Percentiles rank a stretch among this genome's conserved stretches.
Evolutionary conservation across 2,329 filamentous ascomycete genomes (phyloP).

Genomic region (Colletotrichum sp.): DNA sequence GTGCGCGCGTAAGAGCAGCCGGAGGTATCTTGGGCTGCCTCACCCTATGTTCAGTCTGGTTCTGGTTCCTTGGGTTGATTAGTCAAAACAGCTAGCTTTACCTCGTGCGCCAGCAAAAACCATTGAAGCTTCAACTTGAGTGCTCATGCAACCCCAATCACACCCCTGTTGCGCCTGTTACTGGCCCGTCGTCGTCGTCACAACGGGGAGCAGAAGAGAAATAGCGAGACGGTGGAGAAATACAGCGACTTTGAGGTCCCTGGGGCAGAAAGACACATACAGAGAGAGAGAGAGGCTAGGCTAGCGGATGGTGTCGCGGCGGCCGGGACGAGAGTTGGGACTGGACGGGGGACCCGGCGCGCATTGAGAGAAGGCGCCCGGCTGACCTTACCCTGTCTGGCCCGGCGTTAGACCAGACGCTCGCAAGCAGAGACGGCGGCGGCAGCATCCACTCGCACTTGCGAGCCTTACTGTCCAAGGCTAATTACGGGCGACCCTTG

Average conservation of each 20-base stretch:
- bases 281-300: not conserved
- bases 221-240: not conserved
- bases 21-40: not conserved
- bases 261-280: not conserved
- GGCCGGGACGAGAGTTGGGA: not conserved
- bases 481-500: not conserved
- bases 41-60: not conserved
- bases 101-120: not conserved
- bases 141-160: not conserved
- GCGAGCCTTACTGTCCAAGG: not conserved
- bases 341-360: not conserved
- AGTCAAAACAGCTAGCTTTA: not conserved
- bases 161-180: not conserved
- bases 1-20: not conserved
- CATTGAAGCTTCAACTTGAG: not conserved
- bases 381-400: slow-evolving; percentile 11
- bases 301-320: slow-evolving; percentile 1
- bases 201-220: not conserved
- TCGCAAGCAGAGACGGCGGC: not conserved
- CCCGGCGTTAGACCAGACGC: not conserved
- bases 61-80: not conserved
- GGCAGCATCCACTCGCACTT: slow-evolving; percentile 13
- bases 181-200: not conserved
- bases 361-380: slow-evolving; percentile 8
- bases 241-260: not conserved